Evolutionary conservation across 2,329 filamentous ascomycete genomes (phyloP).

Genomic region (Sporothrix brasiliensis): DNA sequence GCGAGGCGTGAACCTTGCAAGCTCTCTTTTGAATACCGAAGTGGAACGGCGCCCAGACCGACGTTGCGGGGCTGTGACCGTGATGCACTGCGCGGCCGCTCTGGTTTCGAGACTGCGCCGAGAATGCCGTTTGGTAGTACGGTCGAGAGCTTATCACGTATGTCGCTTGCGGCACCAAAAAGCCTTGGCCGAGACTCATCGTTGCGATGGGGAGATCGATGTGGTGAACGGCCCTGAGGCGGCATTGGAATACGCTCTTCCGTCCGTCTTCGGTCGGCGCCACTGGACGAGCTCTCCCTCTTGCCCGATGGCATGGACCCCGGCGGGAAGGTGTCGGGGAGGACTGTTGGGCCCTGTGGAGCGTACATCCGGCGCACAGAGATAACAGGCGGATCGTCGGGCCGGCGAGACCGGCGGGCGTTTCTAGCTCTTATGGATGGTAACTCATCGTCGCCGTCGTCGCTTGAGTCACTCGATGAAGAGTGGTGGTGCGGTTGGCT

Average conservation of each 20-base stretch:
- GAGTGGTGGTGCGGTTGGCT: conserved; percentile 53
- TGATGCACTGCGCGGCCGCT: conserved; percentile 41
- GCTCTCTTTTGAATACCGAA: conserved; percentile 49
- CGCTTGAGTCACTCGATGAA: conserved; percentile 49
- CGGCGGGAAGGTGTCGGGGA: conserved; percentile 41
- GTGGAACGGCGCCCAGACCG: conserved; percentile 22
- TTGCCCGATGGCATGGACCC: conserved; percentile 31
- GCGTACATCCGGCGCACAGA: conserved; percentile 43
- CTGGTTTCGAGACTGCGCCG: conserved; percentile 38
- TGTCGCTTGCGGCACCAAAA: conserved; percentile 44
- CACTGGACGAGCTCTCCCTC: conserved; percentile 34
- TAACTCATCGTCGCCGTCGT: conserved; percentile 46
- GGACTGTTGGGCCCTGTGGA: conserved; percentile 34
- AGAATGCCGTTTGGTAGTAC: conserved; percentile 46
- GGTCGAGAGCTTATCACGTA: conserved; percentile 51
- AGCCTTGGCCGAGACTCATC: conserved; percentile 47
- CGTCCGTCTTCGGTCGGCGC: conserved; percentile 30
- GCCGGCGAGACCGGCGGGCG: conserved; percentile 35
- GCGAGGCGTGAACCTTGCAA: conserved; percentile 47
- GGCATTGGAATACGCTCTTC: conserved; percentile 29
- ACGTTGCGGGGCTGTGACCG: conserved; percentile 30
- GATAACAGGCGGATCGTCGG: conserved; percentile 40
- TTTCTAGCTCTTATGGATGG: conserved; percentile 38
- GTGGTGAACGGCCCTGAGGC: conserved; percentile 14
- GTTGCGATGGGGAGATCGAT: conserved; percentile 34